Percentiles rank a stretch among this genome's conserved stretches.
These are phyloP conservation scores for Eucalyptus sp. DNA, from an alignment of 345 rosid species.

Conservation along the genomic window DNA sequence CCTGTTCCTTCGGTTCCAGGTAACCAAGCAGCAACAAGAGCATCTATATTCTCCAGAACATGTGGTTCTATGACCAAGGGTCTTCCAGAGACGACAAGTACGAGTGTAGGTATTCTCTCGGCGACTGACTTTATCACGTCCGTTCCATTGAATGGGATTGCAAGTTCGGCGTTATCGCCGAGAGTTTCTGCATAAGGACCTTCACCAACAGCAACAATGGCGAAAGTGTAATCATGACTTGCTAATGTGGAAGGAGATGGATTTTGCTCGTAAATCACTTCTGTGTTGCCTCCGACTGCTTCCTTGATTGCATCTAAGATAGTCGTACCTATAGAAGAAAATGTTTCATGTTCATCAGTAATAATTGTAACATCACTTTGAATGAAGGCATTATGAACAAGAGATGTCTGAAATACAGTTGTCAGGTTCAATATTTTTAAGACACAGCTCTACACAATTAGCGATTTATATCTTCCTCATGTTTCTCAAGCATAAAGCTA, in stretches of 20 bases:
- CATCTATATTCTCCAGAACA: slow-evolving; percentile 46
- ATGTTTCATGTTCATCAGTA: neutral
- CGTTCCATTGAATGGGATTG: slow-evolving; percentile 51
- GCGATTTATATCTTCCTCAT: neutral
- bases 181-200: slow-evolving; percentile 57
- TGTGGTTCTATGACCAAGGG: slow-evolving; percentile 52
- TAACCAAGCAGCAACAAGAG: slow-evolving; percentile 78
- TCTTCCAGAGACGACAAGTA: slow-evolving; percentile 59
- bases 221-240: slow-evolving; percentile 33
- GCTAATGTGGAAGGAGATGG: slow-evolving; percentile 51
- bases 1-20: slow-evolving; percentile 83
- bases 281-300: slow-evolving; percentile 47
- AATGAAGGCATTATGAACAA: neutral
- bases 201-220: slow-evolving; percentile 80
- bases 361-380: neutral
- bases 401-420: neutral
- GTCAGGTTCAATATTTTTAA: neutral
- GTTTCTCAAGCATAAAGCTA: neutral
- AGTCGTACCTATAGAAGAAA: slow-evolving; percentile 47
- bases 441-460: neutral
- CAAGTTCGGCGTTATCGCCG: slow-evolving; percentile 52
- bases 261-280: slow-evolving; percentile 43
- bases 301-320: slow-evolving; percentile 62
- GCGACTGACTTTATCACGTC: slow-evolving; percentile 36
- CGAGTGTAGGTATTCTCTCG: slow-evolving; percentile 49